Evolutionary conservation across 192 early-diverging fungal genomes (phyloP).

Genomic region (Mortierella claussenii): DNA sequence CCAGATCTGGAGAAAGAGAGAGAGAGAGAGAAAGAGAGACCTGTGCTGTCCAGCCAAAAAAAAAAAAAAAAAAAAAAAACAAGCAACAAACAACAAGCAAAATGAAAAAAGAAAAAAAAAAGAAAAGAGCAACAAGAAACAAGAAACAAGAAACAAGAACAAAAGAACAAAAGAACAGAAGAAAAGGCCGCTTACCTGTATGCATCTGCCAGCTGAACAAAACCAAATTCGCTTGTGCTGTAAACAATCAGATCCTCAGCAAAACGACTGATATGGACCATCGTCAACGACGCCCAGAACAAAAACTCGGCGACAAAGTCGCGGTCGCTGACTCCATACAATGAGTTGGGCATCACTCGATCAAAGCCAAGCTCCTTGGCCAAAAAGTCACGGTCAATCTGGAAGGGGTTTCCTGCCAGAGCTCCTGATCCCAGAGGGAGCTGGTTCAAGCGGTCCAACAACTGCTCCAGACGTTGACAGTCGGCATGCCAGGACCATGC

Average conservation of each 20-base stretch:
- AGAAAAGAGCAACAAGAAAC: too few species aligned
- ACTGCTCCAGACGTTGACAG: slow-evolving; percentile 83
- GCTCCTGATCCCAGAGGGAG: slow-evolving; percentile 95
- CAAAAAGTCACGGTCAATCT: slow-evolving; percentile 91
- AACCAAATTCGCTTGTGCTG: slow-evolving; percentile 92
- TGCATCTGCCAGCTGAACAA: slow-evolving; percentile 94
- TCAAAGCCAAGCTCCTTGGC: slow-evolving; percentile 90
- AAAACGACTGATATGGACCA: slow-evolving; percentile 91
- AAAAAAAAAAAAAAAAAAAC: too few species aligned
- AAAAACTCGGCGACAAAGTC: slow-evolving; percentile 99
- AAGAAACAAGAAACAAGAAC: neutral
- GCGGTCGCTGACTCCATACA: slow-evolving; percentile 93
- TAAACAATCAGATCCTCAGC: slow-evolving; percentile 98
- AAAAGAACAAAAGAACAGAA: slow-evolving; percentile 1
- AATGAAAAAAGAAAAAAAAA: too few species aligned
- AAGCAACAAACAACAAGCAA: too few species aligned
- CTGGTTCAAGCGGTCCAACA: slow-evolving; percentile 82
- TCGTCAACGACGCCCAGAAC: slow-evolving; percentile 91
- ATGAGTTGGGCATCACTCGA: slow-evolving; percentile 87
- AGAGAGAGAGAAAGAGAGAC: too few species aligned
- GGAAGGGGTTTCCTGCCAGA: slow-evolving; percentile 96
- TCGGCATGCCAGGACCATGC: slow-evolving; percentile 94
- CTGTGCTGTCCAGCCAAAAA: too few species aligned
- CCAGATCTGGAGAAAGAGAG: too few species aligned
- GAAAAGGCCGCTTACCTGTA: slow-evolving; percentile 69